phyloP scores from a whole-genome alignment of 345 rosid species.

The Eucalyptus erythrocorys region DNA sequence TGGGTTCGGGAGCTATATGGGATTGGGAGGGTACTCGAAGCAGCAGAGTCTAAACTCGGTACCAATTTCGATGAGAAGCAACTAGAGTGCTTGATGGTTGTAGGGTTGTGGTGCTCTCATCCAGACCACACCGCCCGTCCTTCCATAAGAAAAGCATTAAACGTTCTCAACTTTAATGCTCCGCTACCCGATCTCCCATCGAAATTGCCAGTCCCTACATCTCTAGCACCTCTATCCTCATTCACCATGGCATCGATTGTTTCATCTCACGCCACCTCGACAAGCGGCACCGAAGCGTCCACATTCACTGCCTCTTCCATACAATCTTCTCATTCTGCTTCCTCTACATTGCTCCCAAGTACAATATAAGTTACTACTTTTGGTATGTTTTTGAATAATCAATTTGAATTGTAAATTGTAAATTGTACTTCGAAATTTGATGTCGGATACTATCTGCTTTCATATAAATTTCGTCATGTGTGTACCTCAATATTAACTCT shows the following conservation, averaged over 20 bases:
- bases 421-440: background rate
- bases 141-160: background rate
- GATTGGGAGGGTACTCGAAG: background rate
- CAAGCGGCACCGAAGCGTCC: background rate
- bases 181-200: background rate
- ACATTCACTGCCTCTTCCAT: background rate
- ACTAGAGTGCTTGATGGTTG: background rate
- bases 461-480: background rate
- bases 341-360: background rate
- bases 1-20: background rate
- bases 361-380: background rate
- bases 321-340: background rate
- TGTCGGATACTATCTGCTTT: background rate
- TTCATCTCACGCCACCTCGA: background rate
- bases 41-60: background rate
- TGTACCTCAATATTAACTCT: background rate
- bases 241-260: background rate
- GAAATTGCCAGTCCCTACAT: background rate
- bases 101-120: background rate
- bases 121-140: background rate
- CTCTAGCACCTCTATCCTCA: background rate
- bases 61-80: background rate
- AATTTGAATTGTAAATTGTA: background rate
- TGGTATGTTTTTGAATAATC: background rate
- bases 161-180: background rate